Percentiles rank a stretch among this genome's conserved stretches.
Evolutionary conservation across 2,329 filamentous ascomycete genomes (phyloP).

Genomic region (Tolypocladium tundrense): DNA sequence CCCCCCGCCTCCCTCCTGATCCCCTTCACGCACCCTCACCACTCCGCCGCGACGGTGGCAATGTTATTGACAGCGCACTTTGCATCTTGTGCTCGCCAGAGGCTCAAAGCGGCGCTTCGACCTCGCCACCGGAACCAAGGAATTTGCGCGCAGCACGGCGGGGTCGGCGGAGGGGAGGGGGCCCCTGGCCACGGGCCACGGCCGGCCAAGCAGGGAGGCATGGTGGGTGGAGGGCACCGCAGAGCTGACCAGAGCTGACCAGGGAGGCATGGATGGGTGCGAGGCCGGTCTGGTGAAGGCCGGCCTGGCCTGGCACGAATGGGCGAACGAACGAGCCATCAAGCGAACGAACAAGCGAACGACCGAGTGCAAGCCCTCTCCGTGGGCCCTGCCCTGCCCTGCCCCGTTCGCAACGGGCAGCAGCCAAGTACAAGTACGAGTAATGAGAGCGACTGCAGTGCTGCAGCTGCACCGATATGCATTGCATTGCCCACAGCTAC

Average conservation of each 20-base stretch:
- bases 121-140: conserved; percentile 5
- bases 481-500: background rate
- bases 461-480: background rate
- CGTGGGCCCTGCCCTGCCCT: background rate
- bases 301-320: background rate
- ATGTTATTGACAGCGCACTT: background rate
- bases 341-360: background rate
- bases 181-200: conserved; percentile 2
- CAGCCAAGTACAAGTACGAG: background rate
- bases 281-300: background rate
- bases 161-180: background rate
- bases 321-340: background rate
- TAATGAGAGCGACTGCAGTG: background rate
- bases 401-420: background rate
- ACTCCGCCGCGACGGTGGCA: background rate
- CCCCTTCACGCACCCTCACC: background rate
- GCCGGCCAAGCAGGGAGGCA: background rate
- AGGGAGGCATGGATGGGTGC: background rate
- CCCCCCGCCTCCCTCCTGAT: background rate
- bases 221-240: background rate
- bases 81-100: background rate
- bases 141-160: conserved; percentile 5
- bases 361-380: background rate
- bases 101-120: background rate
- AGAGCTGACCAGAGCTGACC: background rate